Evolutionary conservation across 2,329 filamentous ascomycete genomes (phyloP).

Genomic region (Aureobasidium vineae): DNA sequence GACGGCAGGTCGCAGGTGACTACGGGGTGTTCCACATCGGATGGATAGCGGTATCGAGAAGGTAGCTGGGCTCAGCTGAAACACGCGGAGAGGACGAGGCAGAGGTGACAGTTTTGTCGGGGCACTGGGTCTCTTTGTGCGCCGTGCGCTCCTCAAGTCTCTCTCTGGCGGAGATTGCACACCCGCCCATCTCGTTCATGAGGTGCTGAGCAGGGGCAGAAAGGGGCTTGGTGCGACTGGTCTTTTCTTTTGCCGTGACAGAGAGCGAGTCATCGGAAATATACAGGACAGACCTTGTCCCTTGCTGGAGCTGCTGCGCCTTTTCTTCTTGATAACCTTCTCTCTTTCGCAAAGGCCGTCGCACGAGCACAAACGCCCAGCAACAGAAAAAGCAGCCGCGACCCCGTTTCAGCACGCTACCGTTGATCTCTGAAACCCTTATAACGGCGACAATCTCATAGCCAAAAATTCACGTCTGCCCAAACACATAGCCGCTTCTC

Average conservation of each 20-base stretch:
- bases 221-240: conserved; percentile 14
- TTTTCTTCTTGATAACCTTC: neutral
- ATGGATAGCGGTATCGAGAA: too few relatives aligned
- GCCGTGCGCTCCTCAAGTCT: neutral
- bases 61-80: neutral
- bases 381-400: neutral
- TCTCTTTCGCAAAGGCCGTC: neutral
- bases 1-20: neutral
- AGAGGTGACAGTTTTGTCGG: neutral
- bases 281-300: conserved; percentile 3
- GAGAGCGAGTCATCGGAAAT: neutral
- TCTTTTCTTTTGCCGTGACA: neutral
- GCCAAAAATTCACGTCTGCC: conserved; percentile 19
- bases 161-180: conserved; percentile 14
- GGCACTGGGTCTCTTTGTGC: conserved; percentile 1
- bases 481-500: neutral
- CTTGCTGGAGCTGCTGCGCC: neutral
- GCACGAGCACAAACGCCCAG: conserved; percentile 11
- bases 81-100: conserved; percentile 3
- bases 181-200: neutral
- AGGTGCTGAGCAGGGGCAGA: conserved; percentile 8
- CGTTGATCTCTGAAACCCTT: conserved; percentile 20
- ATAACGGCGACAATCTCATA: neutral
- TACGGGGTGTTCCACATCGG: too few relatives aligned
- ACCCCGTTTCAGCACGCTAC: conserved; percentile 21